Evolutionary conservation across 805 yeast species (phyloP).

Genomic region (Danielia reshetovae): DNA sequence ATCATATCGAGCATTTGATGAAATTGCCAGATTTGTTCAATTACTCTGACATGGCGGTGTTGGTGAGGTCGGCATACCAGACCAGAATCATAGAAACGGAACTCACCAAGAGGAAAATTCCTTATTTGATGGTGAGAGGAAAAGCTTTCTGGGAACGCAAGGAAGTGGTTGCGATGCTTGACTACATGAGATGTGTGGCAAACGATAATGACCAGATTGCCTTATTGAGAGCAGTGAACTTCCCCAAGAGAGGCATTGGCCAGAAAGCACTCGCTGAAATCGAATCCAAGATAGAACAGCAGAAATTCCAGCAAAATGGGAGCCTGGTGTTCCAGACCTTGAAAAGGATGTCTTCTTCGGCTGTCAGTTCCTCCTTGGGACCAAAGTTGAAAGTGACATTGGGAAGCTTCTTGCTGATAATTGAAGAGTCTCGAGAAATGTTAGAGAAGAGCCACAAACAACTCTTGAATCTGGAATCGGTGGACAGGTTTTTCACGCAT

Average conservation of each 20-base stretch:
- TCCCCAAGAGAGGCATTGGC: slow-evolving; percentile 70
- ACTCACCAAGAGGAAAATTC: slow-evolving; percentile 51
- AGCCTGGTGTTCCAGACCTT: slow-evolving; percentile 10
- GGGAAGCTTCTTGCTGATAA: slow-evolving; percentile 21
- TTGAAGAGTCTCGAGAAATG: slow-evolving; percentile 20
- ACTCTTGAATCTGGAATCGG: slow-evolving; percentile 4
- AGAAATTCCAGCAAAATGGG: slow-evolving; percentile 1
- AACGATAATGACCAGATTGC: slow-evolving; percentile 61
- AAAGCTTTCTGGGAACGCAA: slow-evolving; percentile 74
- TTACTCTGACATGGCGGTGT: slow-evolving; percentile 64
- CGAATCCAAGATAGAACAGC: slow-evolving; percentile 19
- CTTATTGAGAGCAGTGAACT: slow-evolving; percentile 49
- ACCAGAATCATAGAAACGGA: slow-evolving; percentile 64
- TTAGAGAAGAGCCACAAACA: no score
- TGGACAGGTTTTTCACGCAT: slow-evolving; percentile 18
- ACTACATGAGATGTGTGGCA: slow-evolving; percentile 59
- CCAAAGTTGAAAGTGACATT: slow-evolving; percentile 17
- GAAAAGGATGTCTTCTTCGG: slow-evolving; percentile 4
- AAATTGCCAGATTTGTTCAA: slow-evolving; percentile 43
- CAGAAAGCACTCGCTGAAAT: slow-evolving; percentile 38
- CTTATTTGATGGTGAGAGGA: slow-evolving; percentile 69
- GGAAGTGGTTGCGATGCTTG: slow-evolving; percentile 61
- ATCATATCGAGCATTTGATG: slow-evolving; percentile 49
- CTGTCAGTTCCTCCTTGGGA: slow-evolving; percentile 6
- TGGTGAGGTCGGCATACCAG: slow-evolving; percentile 62